A percentile compares a stretch with the other conserved stretches of the same genome.
Conservation (phyloP, 176 grass and related monocot species). For the maize (Zea mays) region DNA sequence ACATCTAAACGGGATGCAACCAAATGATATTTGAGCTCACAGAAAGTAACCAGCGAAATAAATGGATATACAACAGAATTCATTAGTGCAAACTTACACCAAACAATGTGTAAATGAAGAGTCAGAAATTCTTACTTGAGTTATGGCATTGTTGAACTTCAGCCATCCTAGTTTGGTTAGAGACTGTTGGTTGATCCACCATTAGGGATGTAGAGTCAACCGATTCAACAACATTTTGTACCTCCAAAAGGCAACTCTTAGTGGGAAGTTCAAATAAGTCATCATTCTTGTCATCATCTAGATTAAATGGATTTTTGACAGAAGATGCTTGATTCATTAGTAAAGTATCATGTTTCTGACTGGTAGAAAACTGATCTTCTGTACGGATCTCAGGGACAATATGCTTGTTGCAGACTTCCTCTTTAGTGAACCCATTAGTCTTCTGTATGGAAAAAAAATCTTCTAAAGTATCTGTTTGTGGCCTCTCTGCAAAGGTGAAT, state of each 20-base stretch:
- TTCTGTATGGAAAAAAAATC: constrained; percentile 15
- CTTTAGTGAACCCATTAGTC: constrained; percentile 20
- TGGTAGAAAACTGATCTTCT: constrained; percentile 28
- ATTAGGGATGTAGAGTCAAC: constrained; percentile 24
- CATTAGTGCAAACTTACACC: not conserved
- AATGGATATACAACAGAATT: not conserved
- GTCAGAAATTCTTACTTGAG: constrained; percentile 46
- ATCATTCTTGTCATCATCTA: constrained; percentile 45
- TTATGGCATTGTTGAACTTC: constrained; percentile 28
- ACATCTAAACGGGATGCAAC: too few relatives aligned
- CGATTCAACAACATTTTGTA: constrained; percentile 21
- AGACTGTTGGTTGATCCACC: constrained; percentile 28
- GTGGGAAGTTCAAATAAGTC: constrained; percentile 55
- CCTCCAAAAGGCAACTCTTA: constrained; percentile 36
- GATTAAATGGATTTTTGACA: constrained; percentile 43
- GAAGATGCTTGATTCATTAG: constrained; percentile 29
- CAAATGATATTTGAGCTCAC: constrained; percentile 6
- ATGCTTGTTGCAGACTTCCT: constrained; percentile 26
- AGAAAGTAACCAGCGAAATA: not conserved
- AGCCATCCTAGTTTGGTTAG: constrained; percentile 25
- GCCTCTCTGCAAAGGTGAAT: constrained; percentile 31
- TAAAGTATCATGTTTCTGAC: constrained; percentile 27
- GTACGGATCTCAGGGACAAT: constrained; percentile 16
- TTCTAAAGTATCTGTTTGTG: constrained; percentile 10
- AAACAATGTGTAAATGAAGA: not conserved